Base-by-base conservation (phyloP, 2,329 filamentous ascomycete genomes). In the Fusarium citri region DNA sequence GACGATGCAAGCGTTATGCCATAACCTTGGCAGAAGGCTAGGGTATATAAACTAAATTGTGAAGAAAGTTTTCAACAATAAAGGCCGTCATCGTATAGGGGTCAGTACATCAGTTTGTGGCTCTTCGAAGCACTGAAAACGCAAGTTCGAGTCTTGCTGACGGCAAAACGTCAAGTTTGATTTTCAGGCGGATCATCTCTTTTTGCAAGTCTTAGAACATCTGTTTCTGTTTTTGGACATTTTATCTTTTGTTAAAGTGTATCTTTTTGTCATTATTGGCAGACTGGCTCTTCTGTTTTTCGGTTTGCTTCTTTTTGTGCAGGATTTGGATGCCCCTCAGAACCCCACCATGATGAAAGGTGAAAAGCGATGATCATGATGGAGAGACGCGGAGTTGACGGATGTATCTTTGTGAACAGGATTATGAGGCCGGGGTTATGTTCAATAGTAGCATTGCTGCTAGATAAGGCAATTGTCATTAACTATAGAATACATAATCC, bases 111-210 rank as follows among this genome's bases (percentile, higher is more conserved):
- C 67, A 70, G 67, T 70, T 70, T 70, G 67, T 70, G 67, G 67
- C 30, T 70, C 46, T 47, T 57, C 42, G 58, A 71, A 70, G 67
- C 67, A 70, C 67, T 70, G 67, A 71, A 70, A 70, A 70, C 67
- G 67, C 67, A 70, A 70, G 67, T 70, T 70, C 67, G 67, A 70
- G 67, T 70, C 67, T 70, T 70, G 67, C 67, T 70, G 67, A 70
- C 67, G 67, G 67, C 67, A 70, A 64, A 56, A 22, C 3, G 42
- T 22, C 45, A 30, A 11, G 34, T 37, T 37, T 37, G 34, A 37
- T 37, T 37, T 37, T 37, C 34, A 37, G 34, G 34, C 18, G 34
- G 34, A 37, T 37, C 34, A 37, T 37, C 18, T 8, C 18, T 50
- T 67, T 68, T 68, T 64, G 49, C 7, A 16, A 22, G 28, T 65